These are phyloP conservation scores for Phycomyces blakesleeanus DNA, from an alignment of 192 early-diverging fungal genomes.

Conservation along the genomic window DNA sequence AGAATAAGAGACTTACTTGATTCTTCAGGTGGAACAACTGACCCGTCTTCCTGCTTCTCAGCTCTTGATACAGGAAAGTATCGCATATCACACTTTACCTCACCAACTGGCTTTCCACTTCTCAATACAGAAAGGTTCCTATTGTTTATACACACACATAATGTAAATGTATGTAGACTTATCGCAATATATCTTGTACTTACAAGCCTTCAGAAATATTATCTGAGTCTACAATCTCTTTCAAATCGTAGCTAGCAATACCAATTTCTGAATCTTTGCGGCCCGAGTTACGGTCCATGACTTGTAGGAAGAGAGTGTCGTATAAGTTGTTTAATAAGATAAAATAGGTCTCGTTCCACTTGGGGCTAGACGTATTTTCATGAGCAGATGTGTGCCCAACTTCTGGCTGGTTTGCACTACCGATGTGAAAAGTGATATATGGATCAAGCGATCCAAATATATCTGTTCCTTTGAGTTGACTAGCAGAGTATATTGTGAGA, in stretches of 20 bases:
- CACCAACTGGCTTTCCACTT: slow-evolving; percentile 44
- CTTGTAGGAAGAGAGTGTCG: slow-evolving; percentile 70
- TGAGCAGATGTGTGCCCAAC: slow-evolving; percentile 60
- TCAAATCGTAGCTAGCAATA: slow-evolving; percentile 44
- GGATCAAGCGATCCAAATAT: slow-evolving; percentile 88
- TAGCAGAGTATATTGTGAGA: slow-evolving; percentile 75
- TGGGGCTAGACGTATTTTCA: slow-evolving; percentile 74
- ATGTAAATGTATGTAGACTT: no score
- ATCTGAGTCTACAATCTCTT: slow-evolving; percentile 33
- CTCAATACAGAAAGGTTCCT: slow-evolving; percentile 26
- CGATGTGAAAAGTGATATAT: slow-evolving; percentile 70
- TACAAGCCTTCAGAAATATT: slow-evolving; percentile 41
- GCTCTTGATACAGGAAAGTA: slow-evolving; percentile 42
- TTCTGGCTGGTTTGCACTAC: slow-evolving; percentile 53
- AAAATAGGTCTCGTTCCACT: slow-evolving; percentile 81
- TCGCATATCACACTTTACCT: slow-evolving; percentile 34
- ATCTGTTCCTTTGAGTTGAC: slow-evolving; percentile 80
- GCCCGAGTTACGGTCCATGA: slow-evolving; percentile 76
- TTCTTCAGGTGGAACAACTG: slow-evolving; percentile 37
- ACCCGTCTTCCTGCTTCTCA: slow-evolving; percentile 41
- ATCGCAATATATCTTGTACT: slow-evolving; percentile 5
- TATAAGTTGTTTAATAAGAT: slow-evolving; percentile 73
- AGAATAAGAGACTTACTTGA: slow-evolving; percentile 51
- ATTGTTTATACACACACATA: not conserved
- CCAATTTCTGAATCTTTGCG: slow-evolving; percentile 71